Evolutionary conservation across 73 alveolate species (phyloP).

Genomic region (Stentor roeselii): DNA sequence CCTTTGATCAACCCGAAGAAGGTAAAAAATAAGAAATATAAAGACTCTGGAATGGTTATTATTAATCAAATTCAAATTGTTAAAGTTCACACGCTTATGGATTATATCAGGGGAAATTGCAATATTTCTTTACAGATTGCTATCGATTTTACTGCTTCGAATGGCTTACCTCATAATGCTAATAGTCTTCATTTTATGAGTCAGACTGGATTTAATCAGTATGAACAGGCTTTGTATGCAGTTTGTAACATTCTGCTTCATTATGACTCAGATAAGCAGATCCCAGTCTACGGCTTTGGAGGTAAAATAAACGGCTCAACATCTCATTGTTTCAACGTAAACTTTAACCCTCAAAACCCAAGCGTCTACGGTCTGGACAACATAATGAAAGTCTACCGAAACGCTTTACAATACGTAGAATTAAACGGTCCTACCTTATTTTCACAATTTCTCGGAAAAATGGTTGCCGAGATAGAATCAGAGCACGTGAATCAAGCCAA

Average conservation of each 20-base stretch:
- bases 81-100: conserved; percentile 70
- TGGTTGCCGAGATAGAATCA: conserved; percentile 44
- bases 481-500: conserved; percentile 38
- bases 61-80: conserved; percentile 31
- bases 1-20: not conserved
- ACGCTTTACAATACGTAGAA: conserved; percentile 36
- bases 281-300: conserved; percentile 95
- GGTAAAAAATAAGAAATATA: not conserved
- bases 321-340: conserved; percentile 66
- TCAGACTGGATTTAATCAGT: conserved; percentile 57
- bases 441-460: conserved; percentile 65
- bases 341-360: conserved; percentile 75
- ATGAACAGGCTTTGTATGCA: conserved; percentile 67
- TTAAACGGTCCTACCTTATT: conserved; percentile 72
- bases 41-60: conserved; percentile 32
- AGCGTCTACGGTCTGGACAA: conserved; percentile 64
- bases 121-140: conserved; percentile 77
- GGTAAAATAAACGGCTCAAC: conserved; percentile 58
- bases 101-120: conserved; percentile 89
- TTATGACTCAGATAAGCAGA: conserved; percentile 85
- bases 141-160: conserved; percentile 91
- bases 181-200: conserved; percentile 71
- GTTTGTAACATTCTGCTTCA: conserved; percentile 81
- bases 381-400: conserved; percentile 51
- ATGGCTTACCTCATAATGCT: conserved; percentile 63